A percentile compares a stretch with the other conserved stretches of the same genome.
These are phyloP conservation scores for Bryum argenteum DNA, from an alignment of 225 moss, liverwort and hornwort genomes.

Conservation along the genomic window DNA sequence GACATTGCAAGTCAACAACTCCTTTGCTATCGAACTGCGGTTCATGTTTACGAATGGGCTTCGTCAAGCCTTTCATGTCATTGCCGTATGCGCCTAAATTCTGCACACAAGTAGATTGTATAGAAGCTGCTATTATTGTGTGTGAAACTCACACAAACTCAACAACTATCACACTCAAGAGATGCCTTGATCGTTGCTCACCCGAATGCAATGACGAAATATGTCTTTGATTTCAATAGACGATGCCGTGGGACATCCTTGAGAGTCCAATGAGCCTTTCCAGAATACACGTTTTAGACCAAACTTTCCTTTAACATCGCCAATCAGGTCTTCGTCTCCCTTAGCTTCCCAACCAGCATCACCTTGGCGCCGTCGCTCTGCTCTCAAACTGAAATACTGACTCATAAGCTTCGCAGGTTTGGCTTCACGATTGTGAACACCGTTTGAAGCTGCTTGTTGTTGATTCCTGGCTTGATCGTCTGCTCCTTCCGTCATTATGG, in stretches of 20 bases:
- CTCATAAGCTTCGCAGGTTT: slow-evolving; percentile 13
- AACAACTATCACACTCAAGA: background rate
- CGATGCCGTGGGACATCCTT: slow-evolving; percentile 42
- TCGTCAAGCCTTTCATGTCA: slow-evolving; percentile 35
- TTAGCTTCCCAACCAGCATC: slow-evolving; percentile 32
- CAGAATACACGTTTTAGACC: slow-evolving; percentile 42
- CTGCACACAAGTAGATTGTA: slow-evolving; percentile 26
- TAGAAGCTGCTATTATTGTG: background rate
- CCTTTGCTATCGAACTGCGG: slow-evolving; percentile 45
- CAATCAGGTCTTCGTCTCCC: slow-evolving; percentile 45
- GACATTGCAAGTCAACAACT: slow-evolving; percentile 47
- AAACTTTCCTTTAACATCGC: slow-evolving; percentile 27
- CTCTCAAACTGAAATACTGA: slow-evolving; percentile 24
- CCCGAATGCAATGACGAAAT: slow-evolving; percentile 41
- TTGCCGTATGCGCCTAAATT: slow-evolving; percentile 56
- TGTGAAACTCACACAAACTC: too few relatives aligned
- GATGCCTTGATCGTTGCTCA: background rate
- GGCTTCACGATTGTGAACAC: background rate
- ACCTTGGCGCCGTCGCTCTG: slow-evolving; percentile 23
- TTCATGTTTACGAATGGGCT: slow-evolving; percentile 42
- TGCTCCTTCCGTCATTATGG: slow-evolving; percentile 21
- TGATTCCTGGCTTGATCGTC: slow-evolving; percentile 2
- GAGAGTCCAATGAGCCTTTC: slow-evolving; percentile 47
- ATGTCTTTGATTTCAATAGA: slow-evolving; percentile 36
- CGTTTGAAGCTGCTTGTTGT: slow-evolving; percentile 4